Evolutionary conservation across 176 grass and related monocot genomes (phyloP).

Genomic region (Triticum turgidum): DNA sequence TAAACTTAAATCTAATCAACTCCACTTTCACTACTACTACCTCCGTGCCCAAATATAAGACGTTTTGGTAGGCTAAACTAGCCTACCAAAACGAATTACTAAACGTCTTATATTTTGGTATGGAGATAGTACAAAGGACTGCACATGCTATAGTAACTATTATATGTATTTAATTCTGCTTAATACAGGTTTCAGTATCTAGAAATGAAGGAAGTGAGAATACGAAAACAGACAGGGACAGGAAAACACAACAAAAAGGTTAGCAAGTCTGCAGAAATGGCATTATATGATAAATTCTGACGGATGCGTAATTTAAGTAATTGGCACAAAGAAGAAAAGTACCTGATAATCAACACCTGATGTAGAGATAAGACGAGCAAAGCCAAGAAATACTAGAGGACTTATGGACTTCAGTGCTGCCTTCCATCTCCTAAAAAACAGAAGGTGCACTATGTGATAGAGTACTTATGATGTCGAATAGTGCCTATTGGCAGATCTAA

Average conservation of each 20-base stretch:
- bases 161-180: background rate
- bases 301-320: slow-evolving; percentile 27
- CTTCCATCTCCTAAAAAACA: slow-evolving; percentile 66
- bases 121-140: background rate
- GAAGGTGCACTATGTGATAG: slow-evolving; percentile 31
- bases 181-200: background rate
- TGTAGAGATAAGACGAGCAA: slow-evolving; percentile 89
- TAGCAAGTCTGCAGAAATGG: background rate
- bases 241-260: background rate
- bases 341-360: slow-evolving; percentile 93
- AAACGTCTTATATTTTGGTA: too few relatives aligned
- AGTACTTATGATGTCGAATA: background rate
- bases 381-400: slow-evolving; percentile 83
- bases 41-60: too few relatives aligned
- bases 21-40: background rate
- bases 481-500: background rate
- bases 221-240: background rate
- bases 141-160: background rate
- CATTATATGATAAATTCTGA: slow-evolving; percentile 2
- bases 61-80: too few relatives aligned
- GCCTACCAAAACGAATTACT: too few relatives aligned
- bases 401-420: slow-evolving; percentile 57
- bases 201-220: slow-evolving; percentile 7
- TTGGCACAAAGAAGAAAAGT: slow-evolving; percentile 11
- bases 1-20: background rate